Conservation (phyloP, 1,284 basidiomycete genomes). For the Pseudozyma sp. region DNA sequence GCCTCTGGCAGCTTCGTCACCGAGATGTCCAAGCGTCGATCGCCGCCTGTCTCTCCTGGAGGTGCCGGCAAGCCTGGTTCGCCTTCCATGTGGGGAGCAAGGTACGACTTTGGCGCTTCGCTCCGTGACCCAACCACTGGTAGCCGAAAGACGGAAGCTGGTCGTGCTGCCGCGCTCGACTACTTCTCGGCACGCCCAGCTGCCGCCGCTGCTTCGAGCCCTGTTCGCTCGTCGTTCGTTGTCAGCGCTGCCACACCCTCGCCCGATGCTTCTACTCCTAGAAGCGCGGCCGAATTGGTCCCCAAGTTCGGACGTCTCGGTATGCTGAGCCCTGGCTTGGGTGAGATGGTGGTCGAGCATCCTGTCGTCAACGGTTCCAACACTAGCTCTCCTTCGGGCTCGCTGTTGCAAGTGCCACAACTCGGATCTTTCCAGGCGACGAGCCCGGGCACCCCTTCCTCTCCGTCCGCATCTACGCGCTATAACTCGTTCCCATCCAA, state of each 20-base stretch:
- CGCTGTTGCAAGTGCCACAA: conserved; percentile 43
- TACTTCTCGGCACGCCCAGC: conserved; percentile 61
- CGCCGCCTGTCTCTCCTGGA: conserved; percentile 60
- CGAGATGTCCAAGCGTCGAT: conserved; percentile 50
- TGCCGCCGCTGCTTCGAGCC: conserved; percentile 17
- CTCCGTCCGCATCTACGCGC: conserved; percentile 21
- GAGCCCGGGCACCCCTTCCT: conserved; percentile 7
- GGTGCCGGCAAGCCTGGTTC: conserved; percentile 65
- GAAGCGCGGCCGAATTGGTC: conserved; percentile 33
- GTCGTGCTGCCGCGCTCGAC: conserved; percentile 61
- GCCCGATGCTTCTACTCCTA: conserved; percentile 44
- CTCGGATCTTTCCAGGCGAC: not conserved
- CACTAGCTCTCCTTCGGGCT: conserved; percentile 39
- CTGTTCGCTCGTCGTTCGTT: conserved; percentile 37
- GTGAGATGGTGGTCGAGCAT: conserved; percentile 54
- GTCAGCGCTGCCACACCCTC: conserved; percentile 52
- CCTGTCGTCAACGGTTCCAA: conserved; percentile 29
- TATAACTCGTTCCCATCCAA: conserved; percentile 56
- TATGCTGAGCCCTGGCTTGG: conserved; percentile 62
- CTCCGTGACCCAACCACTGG: conserved; percentile 70
- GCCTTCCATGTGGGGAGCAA: conserved; percentile 56
- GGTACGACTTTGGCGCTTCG: conserved; percentile 73
- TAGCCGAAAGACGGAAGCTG: conserved; percentile 55
- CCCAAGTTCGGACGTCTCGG: conserved; percentile 54
- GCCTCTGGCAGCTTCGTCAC: conserved; percentile 34